Evolutionary conservation across 2,329 filamentous ascomycete species (phyloP).

Genomic region (Pseudocercospora musae): DNA sequence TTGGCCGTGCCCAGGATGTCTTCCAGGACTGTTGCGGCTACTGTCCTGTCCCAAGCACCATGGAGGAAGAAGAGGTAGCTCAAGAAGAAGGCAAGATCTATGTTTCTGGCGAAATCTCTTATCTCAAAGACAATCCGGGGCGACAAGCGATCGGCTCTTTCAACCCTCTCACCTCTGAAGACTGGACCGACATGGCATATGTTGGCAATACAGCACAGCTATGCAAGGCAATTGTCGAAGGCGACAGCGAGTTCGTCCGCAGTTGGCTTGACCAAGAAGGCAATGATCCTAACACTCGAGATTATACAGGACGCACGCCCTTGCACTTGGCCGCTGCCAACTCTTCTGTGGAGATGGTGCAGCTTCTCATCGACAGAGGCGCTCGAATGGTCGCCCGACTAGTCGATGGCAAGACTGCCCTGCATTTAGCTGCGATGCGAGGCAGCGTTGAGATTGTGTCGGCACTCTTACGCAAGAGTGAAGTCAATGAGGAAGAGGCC

Average conservation of each 20-base stretch:
- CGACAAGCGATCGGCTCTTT: slow-evolving; percentile 71
- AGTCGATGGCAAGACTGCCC: slow-evolving; percentile 74
- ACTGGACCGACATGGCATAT: slow-evolving; percentile 92
- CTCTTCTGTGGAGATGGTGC: slow-evolving; percentile 67
- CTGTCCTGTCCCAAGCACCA: slow-evolving; percentile 67
- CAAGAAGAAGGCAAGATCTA: slow-evolving; percentile 72
- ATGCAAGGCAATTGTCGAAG: slow-evolving; percentile 77
- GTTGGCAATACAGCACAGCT: slow-evolving; percentile 73
- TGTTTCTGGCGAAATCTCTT: slow-evolving; percentile 68
- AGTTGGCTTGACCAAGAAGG: slow-evolving; percentile 67
- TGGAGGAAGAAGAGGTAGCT: slow-evolving; percentile 68
- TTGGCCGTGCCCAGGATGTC: slow-evolving; percentile 71
- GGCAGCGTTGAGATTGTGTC: slow-evolving; percentile 68
- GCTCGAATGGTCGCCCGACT: slow-evolving; percentile 71
- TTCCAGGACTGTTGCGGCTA: slow-evolving; percentile 77
- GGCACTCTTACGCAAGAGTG: slow-evolving; percentile 69
- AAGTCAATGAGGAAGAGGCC: slow-evolving; percentile 66
- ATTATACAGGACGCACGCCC: slow-evolving; percentile 75
- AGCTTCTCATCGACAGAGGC: slow-evolving; percentile 67
- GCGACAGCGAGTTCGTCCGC: slow-evolving; percentile 65
- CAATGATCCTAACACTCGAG: slow-evolving; percentile 68
- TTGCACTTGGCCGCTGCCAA: slow-evolving; percentile 71
- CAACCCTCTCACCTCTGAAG: slow-evolving; percentile 74
- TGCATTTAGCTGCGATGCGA: slow-evolving; percentile 75
- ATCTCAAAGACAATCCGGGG: slow-evolving; percentile 78